Evolutionary conservation across 176 grass and related monocot genomes (phyloP).

Genomic region (Triticum urartu): DNA sequence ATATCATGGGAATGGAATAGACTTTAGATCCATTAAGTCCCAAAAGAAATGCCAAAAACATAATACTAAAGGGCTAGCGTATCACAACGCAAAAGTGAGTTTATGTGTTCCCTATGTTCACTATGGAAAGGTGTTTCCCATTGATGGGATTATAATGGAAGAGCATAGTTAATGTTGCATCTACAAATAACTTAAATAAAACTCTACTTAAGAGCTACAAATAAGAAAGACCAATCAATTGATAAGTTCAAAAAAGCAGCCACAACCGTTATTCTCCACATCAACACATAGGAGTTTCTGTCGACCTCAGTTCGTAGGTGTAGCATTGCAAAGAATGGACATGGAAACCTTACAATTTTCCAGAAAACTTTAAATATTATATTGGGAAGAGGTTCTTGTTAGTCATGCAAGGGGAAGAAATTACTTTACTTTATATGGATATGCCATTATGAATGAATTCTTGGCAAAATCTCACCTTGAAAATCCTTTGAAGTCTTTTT

Average conservation of each 20-base stretch:
- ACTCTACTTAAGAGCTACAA: too few relatives aligned
- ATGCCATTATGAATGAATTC: neutral
- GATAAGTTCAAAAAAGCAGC: too few relatives aligned
- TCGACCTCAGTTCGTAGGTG: too few relatives aligned
- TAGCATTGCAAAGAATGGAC: too few relatives aligned
- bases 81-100: neutral
- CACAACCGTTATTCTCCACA: too few relatives aligned
- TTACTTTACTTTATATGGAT: neutral
- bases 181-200: too few relatives aligned
- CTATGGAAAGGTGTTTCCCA: conserved; percentile 39
- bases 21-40: neutral
- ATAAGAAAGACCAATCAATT: too few relatives aligned
- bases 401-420: neutral
- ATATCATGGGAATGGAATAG: neutral
- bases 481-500: neutral
- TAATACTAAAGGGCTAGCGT: neutral
- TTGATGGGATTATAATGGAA: neutral
- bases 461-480: neutral
- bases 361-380: neutral
- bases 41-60: neutral
- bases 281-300: too few relatives aligned
- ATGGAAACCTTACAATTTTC: too few relatives aligned
- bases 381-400: neutral
- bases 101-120: neutral
- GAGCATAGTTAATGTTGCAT: neutral